Evolutionary conservation across 2,329 filamentous ascomycete species (phyloP).

Genomic region (Curvularia sp.): DNA sequence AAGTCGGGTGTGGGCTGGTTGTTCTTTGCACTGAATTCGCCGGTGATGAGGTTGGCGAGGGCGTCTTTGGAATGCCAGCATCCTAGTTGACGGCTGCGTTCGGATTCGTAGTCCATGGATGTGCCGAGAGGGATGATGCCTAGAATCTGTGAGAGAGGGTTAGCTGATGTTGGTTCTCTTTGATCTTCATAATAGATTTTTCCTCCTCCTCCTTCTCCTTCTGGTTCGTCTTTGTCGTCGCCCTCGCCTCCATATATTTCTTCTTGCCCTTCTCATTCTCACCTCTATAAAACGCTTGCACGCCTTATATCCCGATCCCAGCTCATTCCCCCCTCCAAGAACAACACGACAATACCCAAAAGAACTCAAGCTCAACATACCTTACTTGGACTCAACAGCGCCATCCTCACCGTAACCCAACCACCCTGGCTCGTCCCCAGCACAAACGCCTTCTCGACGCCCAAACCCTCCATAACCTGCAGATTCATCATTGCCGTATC

Average conservation of each 20-base stretch:
- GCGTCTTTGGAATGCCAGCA: constrained; percentile 57
- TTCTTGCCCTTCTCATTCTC: neutral
- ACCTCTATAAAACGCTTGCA: neutral
- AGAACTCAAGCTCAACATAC: constrained; percentile 21
- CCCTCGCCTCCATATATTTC: neutral
- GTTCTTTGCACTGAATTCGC: constrained; percentile 47
- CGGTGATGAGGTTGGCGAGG: constrained; percentile 47
- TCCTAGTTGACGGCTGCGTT: constrained; percentile 52
- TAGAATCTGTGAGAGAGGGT: constrained; percentile 50
- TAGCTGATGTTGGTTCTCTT: neutral
- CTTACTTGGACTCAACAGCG: constrained; percentile 58
- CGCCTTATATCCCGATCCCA: too few relatives aligned
- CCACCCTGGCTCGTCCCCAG: constrained; percentile 63
- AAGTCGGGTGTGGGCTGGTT: constrained; percentile 53
- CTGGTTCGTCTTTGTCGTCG: too few relatives aligned
- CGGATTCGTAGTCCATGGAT: constrained; percentile 59
- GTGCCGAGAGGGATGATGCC: constrained; percentile 62
- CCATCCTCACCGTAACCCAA: constrained; percentile 61
- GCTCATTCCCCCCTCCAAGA: neutral
- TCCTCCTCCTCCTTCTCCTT: neutral
- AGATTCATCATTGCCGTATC: constrained; percentile 58
- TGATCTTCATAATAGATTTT: neutral
- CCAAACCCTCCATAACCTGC: constrained; percentile 51
- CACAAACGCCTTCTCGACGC: constrained; percentile 55
- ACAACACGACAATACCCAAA: neutral